Conservation (phyloP, 441 rosid species). For the Euphorbia schlechtendalii region DNA sequence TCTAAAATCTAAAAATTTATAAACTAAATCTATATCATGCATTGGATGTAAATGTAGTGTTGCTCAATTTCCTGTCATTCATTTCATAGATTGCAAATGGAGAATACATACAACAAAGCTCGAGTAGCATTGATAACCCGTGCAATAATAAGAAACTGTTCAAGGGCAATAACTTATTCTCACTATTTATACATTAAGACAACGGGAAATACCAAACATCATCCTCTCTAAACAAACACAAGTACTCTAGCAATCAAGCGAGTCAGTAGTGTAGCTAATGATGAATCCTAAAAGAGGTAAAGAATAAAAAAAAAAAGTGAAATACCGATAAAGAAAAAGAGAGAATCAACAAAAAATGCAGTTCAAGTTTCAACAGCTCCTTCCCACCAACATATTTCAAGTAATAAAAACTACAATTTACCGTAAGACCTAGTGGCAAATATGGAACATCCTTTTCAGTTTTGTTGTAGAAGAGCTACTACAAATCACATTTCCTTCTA, state of each 20-base stretch:
- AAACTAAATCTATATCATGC: too few species aligned
- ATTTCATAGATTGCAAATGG: too few species aligned
- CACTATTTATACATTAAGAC: slow-evolving; percentile 2
- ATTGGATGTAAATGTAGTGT: too few species aligned
- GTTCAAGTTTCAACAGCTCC: slow-evolving; percentile 47
- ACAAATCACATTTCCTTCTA: slow-evolving; percentile 39
- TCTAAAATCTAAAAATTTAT: too few species aligned
- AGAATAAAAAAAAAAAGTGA: slow-evolving; percentile 10
- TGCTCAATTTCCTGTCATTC: too few species aligned
- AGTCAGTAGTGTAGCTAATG: slow-evolving; percentile 13
- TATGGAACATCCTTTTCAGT: slow-evolving; percentile 36
- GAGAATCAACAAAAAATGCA: slow-evolving; percentile 33
- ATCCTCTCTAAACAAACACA: slow-evolving; percentile 4
- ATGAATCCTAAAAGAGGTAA: slow-evolving; percentile 15
- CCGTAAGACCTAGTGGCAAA: slow-evolving; percentile 43
- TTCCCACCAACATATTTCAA: slow-evolving; percentile 38
- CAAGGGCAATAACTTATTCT: slow-evolving; percentile 2
- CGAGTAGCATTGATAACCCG: too few species aligned
- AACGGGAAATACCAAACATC: slow-evolving; percentile 2
- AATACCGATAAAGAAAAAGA: neutral
- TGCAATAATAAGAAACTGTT: too few species aligned
- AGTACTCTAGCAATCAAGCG: slow-evolving; percentile 9
- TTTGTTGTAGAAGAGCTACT: slow-evolving; percentile 49
- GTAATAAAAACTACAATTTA: slow-evolving; percentile 31
- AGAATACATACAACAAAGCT: too few species aligned